These are phyloP conservation scores for Diaporthe longicolla DNA, from an alignment of 2,329 filamentous ascomycete species.

Conservation along the genomic window DNA sequence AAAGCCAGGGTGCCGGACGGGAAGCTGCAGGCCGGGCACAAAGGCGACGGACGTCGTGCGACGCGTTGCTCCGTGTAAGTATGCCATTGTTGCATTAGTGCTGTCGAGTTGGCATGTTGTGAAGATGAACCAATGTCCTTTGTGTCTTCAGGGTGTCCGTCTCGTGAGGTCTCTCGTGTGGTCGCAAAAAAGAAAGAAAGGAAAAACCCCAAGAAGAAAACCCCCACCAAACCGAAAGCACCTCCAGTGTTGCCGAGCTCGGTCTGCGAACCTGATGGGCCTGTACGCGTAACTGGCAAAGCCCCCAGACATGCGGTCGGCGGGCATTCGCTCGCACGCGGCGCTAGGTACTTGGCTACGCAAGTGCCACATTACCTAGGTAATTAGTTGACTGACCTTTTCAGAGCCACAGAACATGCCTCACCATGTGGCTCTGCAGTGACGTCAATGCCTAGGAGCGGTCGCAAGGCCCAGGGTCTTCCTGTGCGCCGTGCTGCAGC, in stretches of 20 bases:
- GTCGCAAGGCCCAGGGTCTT: conserved; percentile 4
- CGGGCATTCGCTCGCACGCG: too few species aligned
- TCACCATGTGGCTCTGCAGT: conserved; percentile 14
- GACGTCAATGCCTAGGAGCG: conserved; percentile 33
- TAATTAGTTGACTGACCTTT: conserved; percentile 4
- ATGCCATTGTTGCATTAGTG: too few species aligned
- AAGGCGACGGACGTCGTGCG: conserved; percentile 11
- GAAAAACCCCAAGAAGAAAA: neutral
- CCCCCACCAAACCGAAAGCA: too few species aligned
- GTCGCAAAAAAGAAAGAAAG: too few species aligned
- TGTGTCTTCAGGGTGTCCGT: neutral
- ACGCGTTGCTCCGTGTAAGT: neutral
- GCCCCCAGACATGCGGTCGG: too few species aligned
- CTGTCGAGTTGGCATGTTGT: neutral
- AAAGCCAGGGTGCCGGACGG: conserved; percentile 7
- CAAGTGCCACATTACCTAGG: too few species aligned
- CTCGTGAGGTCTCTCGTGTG: neutral
- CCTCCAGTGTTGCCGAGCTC: conserved; percentile 18
- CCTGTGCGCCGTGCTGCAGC: conserved; percentile 17
- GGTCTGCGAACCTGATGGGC: neutral
- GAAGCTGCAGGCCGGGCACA: conserved; percentile 13
- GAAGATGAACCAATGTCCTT: neutral
- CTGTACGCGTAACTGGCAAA: neutral
- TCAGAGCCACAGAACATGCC: conserved; percentile 17
- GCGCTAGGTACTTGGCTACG: too few species aligned